A percentile compares a stretch with the other conserved stretches of the same genome.
phyloP scores from a whole-genome alignment of 805 yeast species.

The Starmerella tilneyi region DNA sequence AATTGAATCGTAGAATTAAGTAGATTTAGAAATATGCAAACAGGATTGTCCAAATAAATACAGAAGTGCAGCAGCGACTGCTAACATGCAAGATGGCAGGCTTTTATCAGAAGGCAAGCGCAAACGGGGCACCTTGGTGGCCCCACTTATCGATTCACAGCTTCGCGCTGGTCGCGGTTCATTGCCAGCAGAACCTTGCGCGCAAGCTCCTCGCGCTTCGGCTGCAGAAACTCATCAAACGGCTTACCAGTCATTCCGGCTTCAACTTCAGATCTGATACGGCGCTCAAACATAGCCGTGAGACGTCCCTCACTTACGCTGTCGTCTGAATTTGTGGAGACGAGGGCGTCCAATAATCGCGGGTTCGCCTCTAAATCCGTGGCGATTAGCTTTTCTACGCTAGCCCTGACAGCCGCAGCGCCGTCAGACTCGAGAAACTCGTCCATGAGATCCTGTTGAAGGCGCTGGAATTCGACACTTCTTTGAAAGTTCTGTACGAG shows the following conservation, averaged over 20 bases:
- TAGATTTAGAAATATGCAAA: too few relatives aligned
- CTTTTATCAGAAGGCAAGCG: too few relatives aligned
- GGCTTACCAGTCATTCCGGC: constrained; percentile 10
- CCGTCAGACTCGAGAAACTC: neutral
- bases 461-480: neutral
- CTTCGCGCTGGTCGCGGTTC: neutral
- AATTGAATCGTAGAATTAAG: too few relatives aligned
- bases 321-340: constrained; percentile 1
- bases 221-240: constrained; percentile 5
- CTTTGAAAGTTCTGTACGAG: neutral
- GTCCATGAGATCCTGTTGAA: neutral
- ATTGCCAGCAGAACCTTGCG: neutral
- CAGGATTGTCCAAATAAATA: too few relatives aligned
- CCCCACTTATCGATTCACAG: too few relatives aligned
- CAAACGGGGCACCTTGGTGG: too few relatives aligned
- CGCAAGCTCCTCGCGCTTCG: neutral
- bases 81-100: too few relatives aligned
- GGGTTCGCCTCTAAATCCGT: constrained; percentile 13
- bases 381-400: constrained; percentile 7
- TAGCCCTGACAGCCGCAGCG: neutral
- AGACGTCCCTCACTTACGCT: constrained; percentile 2
- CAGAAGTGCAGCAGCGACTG: too few relatives aligned
- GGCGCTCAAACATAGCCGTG: constrained; percentile 8
- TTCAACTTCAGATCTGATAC: constrained; percentile 12
- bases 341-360: constrained; percentile 7